Percentiles rank a stretch among this genome's conserved stretches.
These are phyloP conservation scores for Aspergillus sp. DNA, from an alignment of 2,329 filamentous ascomycete species.

Conservation along the genomic window DNA sequence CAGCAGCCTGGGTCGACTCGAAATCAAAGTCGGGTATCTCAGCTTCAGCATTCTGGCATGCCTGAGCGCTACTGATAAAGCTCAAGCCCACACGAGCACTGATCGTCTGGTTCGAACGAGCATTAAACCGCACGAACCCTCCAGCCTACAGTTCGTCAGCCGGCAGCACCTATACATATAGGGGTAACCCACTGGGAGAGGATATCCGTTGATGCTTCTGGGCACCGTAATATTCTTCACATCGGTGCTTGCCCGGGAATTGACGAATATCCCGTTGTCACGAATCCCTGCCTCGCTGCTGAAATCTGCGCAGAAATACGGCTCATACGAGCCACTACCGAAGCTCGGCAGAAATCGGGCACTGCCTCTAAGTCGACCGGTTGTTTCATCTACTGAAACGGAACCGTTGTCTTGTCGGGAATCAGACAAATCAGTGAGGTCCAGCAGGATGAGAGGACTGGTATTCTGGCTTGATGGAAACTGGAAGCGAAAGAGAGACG, in stretches of 20 bases:
- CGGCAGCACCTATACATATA: background rate
- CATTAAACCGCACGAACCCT: conserved; percentile 66
- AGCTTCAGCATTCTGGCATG: conserved; percentile 68
- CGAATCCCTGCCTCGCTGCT: conserved; percentile 56
- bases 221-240: conserved; percentile 60
- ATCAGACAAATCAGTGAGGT: conserved; percentile 67
- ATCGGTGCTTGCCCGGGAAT: conserved; percentile 61
- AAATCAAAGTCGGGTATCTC: conserved; percentile 72
- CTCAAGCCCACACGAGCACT: conserved; percentile 70
- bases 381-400: conserved; percentile 59
- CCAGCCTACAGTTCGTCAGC: conserved; percentile 52
- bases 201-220: conserved; percentile 63
- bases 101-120: conserved; percentile 56
- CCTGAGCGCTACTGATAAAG: conserved; percentile 68
- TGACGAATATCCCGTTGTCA: conserved; percentile 66
- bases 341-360: conserved; percentile 69
- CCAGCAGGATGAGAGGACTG: conserved; percentile 66
- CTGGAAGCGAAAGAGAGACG: conserved; percentile 67
- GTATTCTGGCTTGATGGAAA: conserved; percentile 52
- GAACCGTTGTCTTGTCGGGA: conserved; percentile 63
- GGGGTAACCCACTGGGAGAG: conserved; percentile 39
- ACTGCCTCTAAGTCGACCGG: conserved; percentile 65
- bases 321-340: conserved; percentile 61
- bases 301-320: conserved; percentile 72
- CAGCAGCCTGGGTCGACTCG: conserved; percentile 54